These are phyloP conservation scores for Nitzschia sp. DNA, from an alignment of 108 stramenopile genomes.

Conservation along the genomic window DNA sequence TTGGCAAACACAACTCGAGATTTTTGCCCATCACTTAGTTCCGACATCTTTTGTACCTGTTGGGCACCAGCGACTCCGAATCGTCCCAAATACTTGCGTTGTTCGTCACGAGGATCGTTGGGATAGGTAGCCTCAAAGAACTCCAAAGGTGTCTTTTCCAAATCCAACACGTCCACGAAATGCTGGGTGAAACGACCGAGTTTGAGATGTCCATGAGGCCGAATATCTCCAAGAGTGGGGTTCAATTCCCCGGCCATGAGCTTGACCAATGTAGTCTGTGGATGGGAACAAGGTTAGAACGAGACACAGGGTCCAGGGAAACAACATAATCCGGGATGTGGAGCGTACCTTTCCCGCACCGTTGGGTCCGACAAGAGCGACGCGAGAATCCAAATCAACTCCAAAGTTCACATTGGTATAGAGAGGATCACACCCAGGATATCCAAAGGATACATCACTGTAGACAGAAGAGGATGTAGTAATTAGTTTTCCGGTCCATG, in stretches of 20 bases:
- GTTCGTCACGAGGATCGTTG: constrained; percentile 72
- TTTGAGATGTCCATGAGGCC: constrained; percentile 95
- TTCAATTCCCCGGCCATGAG: constrained; percentile 90
- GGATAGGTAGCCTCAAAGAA: constrained; percentile 89
- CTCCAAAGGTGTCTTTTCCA: constrained; percentile 93
- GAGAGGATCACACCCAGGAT: constrained; percentile 91
- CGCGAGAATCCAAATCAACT: constrained; percentile 95
- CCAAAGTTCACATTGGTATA: constrained; percentile 95
- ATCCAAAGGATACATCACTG: constrained; percentile 90
- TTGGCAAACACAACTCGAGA: constrained; percentile 95
- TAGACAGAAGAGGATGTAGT: no score
- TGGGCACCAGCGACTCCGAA: constrained; percentile 95
- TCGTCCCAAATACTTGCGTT: constrained; percentile 91
- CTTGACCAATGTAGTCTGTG: constrained; percentile 56
- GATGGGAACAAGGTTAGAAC: background rate
- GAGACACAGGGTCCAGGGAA: background rate
- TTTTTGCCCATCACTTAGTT: constrained; percentile 95
- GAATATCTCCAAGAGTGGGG: constrained; percentile 91
- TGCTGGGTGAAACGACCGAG: constrained; percentile 98
- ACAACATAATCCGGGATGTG: background rate
- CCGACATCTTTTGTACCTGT: constrained; percentile 89
- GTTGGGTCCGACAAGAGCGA: constrained; percentile 94
- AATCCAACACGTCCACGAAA: constrained; percentile 96
- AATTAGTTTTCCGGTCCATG: no score
- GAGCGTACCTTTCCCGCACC: constrained; percentile 71